These are phyloP conservation scores for Entoloma clypeatum DNA, from an alignment of 1,284 basidiomycete species.

Conservation along the genomic window DNA sequence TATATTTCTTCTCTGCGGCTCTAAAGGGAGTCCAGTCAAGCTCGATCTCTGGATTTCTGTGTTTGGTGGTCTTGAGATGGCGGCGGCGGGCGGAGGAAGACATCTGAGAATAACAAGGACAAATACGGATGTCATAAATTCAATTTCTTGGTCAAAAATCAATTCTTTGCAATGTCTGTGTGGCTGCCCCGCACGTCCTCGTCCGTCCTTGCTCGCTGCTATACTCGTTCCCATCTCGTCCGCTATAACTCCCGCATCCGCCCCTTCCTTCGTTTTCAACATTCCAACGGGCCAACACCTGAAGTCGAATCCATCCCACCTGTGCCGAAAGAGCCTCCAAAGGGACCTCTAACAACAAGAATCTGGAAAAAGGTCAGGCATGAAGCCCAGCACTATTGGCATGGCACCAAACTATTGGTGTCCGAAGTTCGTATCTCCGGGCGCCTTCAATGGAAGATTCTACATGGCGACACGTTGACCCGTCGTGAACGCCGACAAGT, in stretches of 20 bases:
- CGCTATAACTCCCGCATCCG: conserved; percentile 18
- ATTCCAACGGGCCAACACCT: conserved; percentile 18
- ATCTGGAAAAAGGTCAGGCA: conserved; percentile 94
- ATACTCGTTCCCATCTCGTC: conserved; percentile 28
- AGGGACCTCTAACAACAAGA: conserved; percentile 53
- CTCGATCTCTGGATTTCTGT: conserved; percentile 41
- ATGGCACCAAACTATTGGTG: conserved; percentile 90
- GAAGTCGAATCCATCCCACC: conserved; percentile 49
- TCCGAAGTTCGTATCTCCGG: conserved; percentile 92
- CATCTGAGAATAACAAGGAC: conserved; percentile 24
- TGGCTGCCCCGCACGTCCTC: conserved; percentile 56
- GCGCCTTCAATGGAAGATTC: conserved; percentile 87
- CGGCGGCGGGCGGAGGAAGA: conserved; percentile 35
- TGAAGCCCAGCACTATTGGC: conserved; percentile 96
- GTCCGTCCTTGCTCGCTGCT: conserved; percentile 41
- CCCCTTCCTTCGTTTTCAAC: conserved; percentile 15
- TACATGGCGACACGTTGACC: conserved; percentile 89
- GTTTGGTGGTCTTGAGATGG: conserved; percentile 56
- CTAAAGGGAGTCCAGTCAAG: conserved; percentile 68
- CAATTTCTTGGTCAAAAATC: not conserved
- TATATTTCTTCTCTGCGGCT: conserved; percentile 72
- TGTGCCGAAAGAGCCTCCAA: conserved; percentile 43
- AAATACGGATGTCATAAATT: conserved; percentile 21
- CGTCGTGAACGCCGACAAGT: conserved; percentile 93
- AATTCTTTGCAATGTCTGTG: conserved; percentile 47